These are phyloP conservation scores for Backusella morwellensis DNA, from an alignment of 192 early-diverging fungal species.

Conservation along the genomic window DNA sequence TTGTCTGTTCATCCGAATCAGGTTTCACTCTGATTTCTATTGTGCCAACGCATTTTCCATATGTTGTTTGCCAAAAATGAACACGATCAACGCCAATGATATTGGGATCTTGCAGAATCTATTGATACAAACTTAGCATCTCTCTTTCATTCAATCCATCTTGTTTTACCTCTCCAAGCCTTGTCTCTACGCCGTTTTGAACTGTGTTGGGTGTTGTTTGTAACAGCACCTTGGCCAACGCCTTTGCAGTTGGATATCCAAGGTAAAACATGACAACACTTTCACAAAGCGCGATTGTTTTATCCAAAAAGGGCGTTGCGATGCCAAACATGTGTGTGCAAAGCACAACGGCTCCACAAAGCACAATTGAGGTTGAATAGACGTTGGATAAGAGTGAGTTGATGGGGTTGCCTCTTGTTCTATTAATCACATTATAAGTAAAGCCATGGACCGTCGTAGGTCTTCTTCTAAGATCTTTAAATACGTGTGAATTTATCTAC, in stretches of 20 bases:
- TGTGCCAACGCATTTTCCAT: conserved; percentile 49
- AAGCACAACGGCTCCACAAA: conserved; percentile 36
- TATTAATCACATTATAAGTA: conserved; percentile 35
- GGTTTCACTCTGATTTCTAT: conserved; percentile 42
- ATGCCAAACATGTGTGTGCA: conserved; percentile 14
- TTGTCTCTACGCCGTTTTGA: conserved; percentile 40
- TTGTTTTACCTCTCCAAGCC: conserved; percentile 40
- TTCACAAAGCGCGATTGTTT: conserved; percentile 44
- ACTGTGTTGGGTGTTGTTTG: conserved; percentile 51
- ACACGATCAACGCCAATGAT: conserved; percentile 45
- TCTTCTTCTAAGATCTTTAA: conserved; percentile 26
- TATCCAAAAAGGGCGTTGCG: conserved; percentile 39
- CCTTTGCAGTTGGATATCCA: conserved; percentile 45
- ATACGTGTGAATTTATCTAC: background rate
- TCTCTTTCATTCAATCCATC: background rate
- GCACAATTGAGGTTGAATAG: conserved; percentile 38
- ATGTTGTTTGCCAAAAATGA: conserved; percentile 59
- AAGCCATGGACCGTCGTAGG: conserved; percentile 32
- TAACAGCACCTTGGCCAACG: conserved; percentile 48
- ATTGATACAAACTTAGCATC: background rate
- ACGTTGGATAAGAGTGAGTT: conserved; percentile 35
- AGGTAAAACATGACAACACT: conserved; percentile 48
- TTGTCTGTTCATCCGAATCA: conserved; percentile 48
- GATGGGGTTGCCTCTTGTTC: conserved; percentile 20
- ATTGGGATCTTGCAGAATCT: conserved; percentile 43